A percentile compares a stretch with the other conserved stretches of the same genome.
Conservation (phyloP, 768 basidiomycete genomes). For the Leccinum aurantiacum region DNA sequence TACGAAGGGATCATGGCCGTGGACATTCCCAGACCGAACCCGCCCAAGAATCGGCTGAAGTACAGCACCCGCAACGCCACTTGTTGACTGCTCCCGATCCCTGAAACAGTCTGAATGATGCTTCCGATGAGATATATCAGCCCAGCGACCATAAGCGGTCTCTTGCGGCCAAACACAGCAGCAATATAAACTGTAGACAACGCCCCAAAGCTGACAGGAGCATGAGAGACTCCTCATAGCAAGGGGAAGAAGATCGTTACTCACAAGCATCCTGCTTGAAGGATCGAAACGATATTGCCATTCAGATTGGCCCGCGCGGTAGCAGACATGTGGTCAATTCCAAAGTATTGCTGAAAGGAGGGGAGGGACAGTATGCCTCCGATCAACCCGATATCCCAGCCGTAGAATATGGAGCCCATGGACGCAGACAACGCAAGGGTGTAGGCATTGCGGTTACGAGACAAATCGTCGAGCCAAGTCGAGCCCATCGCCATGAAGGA, state of each 20-base stretch:
- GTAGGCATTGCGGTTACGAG: slow-evolving; percentile 45
- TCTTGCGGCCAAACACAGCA: slow-evolving; percentile 46
- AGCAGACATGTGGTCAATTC: slow-evolving; percentile 39
- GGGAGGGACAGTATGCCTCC: slow-evolving; percentile 47
- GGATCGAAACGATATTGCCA: slow-evolving; percentile 52
- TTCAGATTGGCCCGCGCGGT: slow-evolving; percentile 41
- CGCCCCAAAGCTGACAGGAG: slow-evolving; percentile 41
- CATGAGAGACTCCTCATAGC: neutral
- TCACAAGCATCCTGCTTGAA: slow-evolving; percentile 51
- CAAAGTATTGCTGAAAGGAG: slow-evolving; percentile 51
- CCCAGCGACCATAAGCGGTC: slow-evolving; percentile 43
- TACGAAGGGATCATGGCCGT: slow-evolving; percentile 51
- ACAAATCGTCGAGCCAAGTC: slow-evolving; percentile 23
- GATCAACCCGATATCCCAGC: slow-evolving; percentile 51
- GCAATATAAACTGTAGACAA: slow-evolving; percentile 42
- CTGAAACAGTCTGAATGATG: slow-evolving; percentile 44
- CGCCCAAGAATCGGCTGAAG: slow-evolving; percentile 55
- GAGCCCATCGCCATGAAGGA: slow-evolving; percentile 24
- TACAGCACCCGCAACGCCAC: slow-evolving; percentile 42
- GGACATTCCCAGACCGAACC: slow-evolving; percentile 59
- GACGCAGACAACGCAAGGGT: slow-evolving; percentile 44
- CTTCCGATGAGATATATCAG: slow-evolving; percentile 50
- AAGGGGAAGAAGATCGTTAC: slow-evolving; percentile 7
- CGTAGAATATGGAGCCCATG: slow-evolving; percentile 50
- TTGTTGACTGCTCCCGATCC: slow-evolving; percentile 38